A percentile compares a stretch with the other conserved stretches of the same genome.
These are phyloP conservation scores for Phytophthora cactorum DNA, from an alignment of 352 stramenopile genomes.

Conservation along the genomic window DNA sequence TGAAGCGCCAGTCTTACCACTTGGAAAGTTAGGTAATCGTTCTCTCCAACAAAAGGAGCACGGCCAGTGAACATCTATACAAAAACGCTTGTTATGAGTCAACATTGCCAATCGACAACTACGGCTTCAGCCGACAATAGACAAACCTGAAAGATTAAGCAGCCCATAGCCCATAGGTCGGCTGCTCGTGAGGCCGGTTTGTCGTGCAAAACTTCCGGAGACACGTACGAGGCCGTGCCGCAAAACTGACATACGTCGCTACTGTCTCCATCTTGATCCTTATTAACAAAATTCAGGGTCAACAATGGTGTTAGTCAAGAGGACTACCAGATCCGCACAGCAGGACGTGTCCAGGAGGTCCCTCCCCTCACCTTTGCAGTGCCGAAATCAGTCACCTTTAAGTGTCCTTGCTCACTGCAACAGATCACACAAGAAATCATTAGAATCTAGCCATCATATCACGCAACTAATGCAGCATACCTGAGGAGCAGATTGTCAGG, in stretches of 20 bases:
- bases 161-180: conserved; percentile 93
- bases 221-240: conserved; percentile 92
- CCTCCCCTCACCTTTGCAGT: conserved; percentile 68
- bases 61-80: conserved; percentile 79
- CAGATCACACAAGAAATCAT: not conserved
- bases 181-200: conserved; percentile 73
- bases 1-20: conserved; percentile 41
- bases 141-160: conserved; percentile 85
- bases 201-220: conserved; percentile 91
- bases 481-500: conserved; percentile 91
- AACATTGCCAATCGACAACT: not conserved
- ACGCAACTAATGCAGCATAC: conserved; percentile 26
- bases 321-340: not conserved
- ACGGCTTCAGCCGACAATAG: not conserved
- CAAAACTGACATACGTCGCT: conserved; percentile 77
- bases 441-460: not conserved
- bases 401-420: conserved; percentile 70
- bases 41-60: conserved; percentile 90
- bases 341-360: not conserved
- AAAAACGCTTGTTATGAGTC: not conserved
- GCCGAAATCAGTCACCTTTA: conserved; percentile 93
- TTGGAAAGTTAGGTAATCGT: conserved; percentile 93
- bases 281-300: not conserved
- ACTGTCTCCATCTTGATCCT: conserved; percentile 80
- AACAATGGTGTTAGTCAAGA: not conserved